Percentiles rank a stretch among this genome's conserved stretches.
phyloP scores from a whole-genome alignment of 768 basidiomycete genomes.

The Russula lepida region DNA sequence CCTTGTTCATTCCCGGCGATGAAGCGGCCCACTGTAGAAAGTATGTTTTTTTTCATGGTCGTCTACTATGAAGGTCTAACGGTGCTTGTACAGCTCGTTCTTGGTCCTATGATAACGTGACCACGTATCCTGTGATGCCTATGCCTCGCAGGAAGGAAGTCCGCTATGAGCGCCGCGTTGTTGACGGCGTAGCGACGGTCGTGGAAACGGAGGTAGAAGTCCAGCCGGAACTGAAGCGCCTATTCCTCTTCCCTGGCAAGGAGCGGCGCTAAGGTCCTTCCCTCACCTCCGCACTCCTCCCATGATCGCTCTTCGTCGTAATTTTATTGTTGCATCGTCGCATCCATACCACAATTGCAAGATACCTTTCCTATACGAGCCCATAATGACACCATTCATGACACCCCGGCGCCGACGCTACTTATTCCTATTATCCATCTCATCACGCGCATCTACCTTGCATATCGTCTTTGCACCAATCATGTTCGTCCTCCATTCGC shows the following conservation, averaged over 20 bases:
- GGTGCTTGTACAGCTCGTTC: conserved; percentile 42
- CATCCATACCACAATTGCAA: conserved; percentile 20
- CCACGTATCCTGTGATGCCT: conserved; percentile 56
- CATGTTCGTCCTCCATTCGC: conserved; percentile 4
- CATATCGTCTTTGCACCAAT: conserved; percentile 14
- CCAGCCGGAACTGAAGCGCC: conserved; percentile 45
- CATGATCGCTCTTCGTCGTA: conserved; percentile 7
- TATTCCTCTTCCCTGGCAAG: conserved; percentile 61
- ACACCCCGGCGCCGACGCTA: conserved; percentile 18
- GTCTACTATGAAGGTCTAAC: conserved; percentile 14
- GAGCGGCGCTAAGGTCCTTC: conserved; percentile 12
- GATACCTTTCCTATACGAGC: conserved; percentile 20
- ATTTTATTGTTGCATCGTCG: conserved; percentile 8
- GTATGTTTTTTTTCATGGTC: conserved; percentile 30
- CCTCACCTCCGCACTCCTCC: conserved; percentile 1
- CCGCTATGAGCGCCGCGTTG: conserved; percentile 40
- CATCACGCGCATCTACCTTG: conserved; percentile 20
- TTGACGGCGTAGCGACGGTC: conserved; percentile 44
- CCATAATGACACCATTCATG: conserved; percentile 15
- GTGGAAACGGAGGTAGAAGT: conserved; percentile 49
- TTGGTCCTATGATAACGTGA: conserved; percentile 70
- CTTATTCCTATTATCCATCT: conserved; percentile 22
- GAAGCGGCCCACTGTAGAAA: conserved; percentile 42
- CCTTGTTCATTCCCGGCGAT: conserved; percentile 23
- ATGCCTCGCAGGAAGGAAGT: conserved; percentile 40